These are phyloP conservation scores for Angomonas desouzai DNA, from an alignment of 208 protist genomes.

Conservation along the genomic window DNA sequence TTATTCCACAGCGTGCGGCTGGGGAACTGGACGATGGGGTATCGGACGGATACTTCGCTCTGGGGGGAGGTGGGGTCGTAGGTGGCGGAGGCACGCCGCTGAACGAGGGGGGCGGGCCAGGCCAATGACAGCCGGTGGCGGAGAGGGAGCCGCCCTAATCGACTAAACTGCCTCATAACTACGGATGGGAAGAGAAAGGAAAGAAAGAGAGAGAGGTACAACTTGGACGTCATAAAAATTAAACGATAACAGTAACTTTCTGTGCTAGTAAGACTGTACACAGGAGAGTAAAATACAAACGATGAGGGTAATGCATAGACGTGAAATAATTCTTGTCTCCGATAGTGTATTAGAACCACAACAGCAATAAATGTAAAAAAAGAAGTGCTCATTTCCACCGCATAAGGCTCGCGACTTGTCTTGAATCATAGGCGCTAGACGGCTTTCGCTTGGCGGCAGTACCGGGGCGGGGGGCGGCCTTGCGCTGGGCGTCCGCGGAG, in stretches of 20 bases:
- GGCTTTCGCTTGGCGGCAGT: conserved; percentile 1
- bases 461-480: not conserved
- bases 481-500: not conserved
- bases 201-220: not conserved
- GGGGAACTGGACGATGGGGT: conserved; percentile 83
- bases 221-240: no score
- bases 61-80: conserved; percentile 21
- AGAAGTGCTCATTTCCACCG: not conserved
- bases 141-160: no score
- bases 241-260: no score
- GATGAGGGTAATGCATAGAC: no score
- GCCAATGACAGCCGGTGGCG: not conserved
- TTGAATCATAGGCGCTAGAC: conserved; percentile 15
- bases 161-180: no score
- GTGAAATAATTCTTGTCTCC: no score
- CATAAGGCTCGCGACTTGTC: conserved; percentile 12
- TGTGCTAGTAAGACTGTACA: no score
- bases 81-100: not conserved
- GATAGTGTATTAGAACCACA: not conserved
- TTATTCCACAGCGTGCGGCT: conserved; percentile 71
- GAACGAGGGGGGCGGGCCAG: not conserved
- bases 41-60: conserved; percentile 28
- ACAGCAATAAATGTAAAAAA: not conserved
- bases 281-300: no score
- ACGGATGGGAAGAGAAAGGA: not conserved